A percentile compares a stretch with the other conserved stretches of the same genome.
Conservation (phyloP, 768 basidiomycete species). For the Leccinum barrowsii region DNA sequence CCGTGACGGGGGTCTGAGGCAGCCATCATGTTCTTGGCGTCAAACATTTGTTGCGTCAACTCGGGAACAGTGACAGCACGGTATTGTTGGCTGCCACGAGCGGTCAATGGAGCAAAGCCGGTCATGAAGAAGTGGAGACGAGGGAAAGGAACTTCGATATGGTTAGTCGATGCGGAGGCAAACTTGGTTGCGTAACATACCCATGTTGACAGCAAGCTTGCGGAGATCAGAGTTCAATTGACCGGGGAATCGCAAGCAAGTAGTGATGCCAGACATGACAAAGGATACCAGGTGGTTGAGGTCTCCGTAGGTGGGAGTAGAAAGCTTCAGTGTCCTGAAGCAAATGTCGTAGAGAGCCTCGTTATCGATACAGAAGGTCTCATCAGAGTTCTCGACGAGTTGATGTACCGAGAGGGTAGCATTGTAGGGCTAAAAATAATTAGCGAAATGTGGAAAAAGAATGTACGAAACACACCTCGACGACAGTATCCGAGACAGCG, state of each 20-base stretch:
- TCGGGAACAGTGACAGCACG: conserved; percentile 97
- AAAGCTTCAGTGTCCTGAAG: conserved; percentile 95
- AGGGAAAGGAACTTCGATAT: conserved; percentile 80
- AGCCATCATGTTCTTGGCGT: conserved; percentile 99
- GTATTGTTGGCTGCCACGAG: conserved; percentile 92
- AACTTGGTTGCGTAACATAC: conserved; percentile 39
- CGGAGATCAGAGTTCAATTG: conserved; percentile 98
- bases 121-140: conserved; percentile 99
- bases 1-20: conserved; percentile 96
- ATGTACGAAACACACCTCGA: conserved; percentile 56
- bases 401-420: conserved; percentile 98
- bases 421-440: conserved; percentile 80
- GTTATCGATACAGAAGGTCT: conserved; percentile 99
- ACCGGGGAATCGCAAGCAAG: conserved; percentile 99
- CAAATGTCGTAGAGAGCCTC: conserved; percentile 99
- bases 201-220: conserved; percentile 99
- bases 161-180: conserved; percentile 1
- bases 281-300: conserved; percentile 97
- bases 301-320: conserved; percentile 94
- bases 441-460: conserved; percentile 1
- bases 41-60: conserved; percentile 99
- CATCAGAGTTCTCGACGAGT: conserved; percentile 98
- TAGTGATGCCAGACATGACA: conserved; percentile 99
- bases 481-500: conserved; percentile 98
- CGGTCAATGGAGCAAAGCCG: conserved; percentile 91